A percentile compares a stretch with the other conserved stretches of the same genome.
phyloP scores from a whole-genome alignment of 768 basidiomycete genomes.

The Hericium coralloides region DNA sequence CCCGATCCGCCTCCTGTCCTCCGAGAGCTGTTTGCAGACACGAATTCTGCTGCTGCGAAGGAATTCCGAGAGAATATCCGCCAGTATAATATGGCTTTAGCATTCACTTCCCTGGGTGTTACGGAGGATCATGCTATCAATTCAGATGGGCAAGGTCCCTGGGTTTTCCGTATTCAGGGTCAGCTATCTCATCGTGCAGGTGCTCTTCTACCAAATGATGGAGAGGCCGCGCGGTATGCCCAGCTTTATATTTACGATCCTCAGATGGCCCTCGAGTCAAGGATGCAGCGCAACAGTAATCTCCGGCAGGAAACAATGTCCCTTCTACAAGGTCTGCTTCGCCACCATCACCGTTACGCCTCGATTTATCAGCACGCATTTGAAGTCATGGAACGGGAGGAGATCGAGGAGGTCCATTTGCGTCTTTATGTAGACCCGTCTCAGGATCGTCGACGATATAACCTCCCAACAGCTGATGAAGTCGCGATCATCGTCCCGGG shows the following conservation, averaged over 20 bases:
- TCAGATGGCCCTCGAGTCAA: constrained; percentile 20
- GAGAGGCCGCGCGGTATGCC: constrained; percentile 22
- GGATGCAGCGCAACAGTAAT: constrained; percentile 8
- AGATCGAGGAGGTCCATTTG: constrained; percentile 5
- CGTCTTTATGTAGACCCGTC: constrained; percentile 3
- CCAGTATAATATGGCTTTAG: constrained; percentile 33
- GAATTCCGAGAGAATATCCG: constrained; percentile 27
- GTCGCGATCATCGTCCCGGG: constrained; percentile 33
- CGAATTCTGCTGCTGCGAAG: constrained; percentile 10
- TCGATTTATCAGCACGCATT: constrained; percentile 7
- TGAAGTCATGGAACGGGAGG: constrained; percentile 7
- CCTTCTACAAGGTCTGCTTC: constrained; percentile 8
- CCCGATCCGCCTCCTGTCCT: constrained; percentile 18
- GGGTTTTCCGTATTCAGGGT: constrained; percentile 27
- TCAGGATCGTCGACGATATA: constrained; percentile 30
- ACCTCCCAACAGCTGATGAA: constrained; percentile 34
- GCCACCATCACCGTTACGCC: constrained; percentile 7
- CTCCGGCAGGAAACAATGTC: constrained; percentile 6
- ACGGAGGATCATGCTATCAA: constrained; percentile 21
- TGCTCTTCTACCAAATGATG: constrained; percentile 19
- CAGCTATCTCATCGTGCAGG: constrained; percentile 30
- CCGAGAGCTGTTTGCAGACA: constrained; percentile 13
- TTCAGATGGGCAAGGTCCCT: constrained; percentile 23
- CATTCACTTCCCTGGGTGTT: constrained; percentile 30
- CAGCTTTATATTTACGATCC: constrained; percentile 37